Evolutionary conservation across 2,329 filamentous ascomycete species (phyloP), one percentile per base, ranked within the genome.

Genomic region (Eurotiales sp.): DNA sequence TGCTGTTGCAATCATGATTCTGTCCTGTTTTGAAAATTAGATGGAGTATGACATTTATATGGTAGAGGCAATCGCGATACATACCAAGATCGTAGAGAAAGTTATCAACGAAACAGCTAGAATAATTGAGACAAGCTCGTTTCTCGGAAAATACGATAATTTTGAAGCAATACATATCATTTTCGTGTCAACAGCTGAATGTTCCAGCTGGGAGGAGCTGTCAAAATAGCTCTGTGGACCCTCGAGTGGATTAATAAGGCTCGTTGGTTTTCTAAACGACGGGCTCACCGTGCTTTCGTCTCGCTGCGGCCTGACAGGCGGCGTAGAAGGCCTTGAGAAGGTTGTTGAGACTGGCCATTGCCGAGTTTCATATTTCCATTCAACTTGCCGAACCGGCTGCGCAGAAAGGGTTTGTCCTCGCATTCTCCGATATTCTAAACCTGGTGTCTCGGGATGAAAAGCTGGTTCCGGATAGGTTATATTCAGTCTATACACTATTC

Each of bases 1-100:
- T 2, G 70, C 72, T 8, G 66, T 72, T 2, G 64, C 61, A 32
- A 74, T 65, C 46, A 70, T 69, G n/a, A 63, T 66, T 36, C 58
- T 61, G 15, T 61, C 62, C 50, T 52, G 36, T 10, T 12, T 43
- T 15, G 19, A n/a, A n/a, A n/a, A n/a, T n/a, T 25, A 25, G 25
- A 23, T 29, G 15, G 3, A 15, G 27, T 39, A 17, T 11, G 17
- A 12, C n/a, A n/a, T n/a, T n/a, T n/a, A n/a, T 39, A 19, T 2
- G 2, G 7, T 19, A 14, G 3, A 17, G 36, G 19, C 3, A 12
- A 50, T 32, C 1, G 4, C 15, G 14, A 17, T 30, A 22, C 42
- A 39, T 43, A 52, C 50, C 22, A 46, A 19, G 23, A 21, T 12
- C 7, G 44, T 52, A 12, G 42, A 52, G 8, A 47, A 43, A 2